phyloP scores from a whole-genome alignment of 225 moss, liverwort and hornwort genomes.

The Bryum argenteum region DNA sequence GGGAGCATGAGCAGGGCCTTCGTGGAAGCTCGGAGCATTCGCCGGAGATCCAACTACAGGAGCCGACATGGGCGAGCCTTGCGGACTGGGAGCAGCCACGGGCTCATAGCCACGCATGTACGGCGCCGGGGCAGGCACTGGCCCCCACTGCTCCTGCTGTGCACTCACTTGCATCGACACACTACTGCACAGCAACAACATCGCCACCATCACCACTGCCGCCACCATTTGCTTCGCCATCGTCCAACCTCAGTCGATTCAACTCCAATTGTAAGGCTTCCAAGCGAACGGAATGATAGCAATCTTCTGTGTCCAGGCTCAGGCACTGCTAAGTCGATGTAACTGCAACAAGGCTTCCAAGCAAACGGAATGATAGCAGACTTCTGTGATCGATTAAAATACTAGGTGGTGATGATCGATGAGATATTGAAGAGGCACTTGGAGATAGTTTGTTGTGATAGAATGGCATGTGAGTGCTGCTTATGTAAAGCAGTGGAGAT shows the following conservation, averaged over 20 bases:
- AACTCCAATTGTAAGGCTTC: too few species aligned
- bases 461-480: too few species aligned
- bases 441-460: too few species aligned
- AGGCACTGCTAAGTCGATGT: too few species aligned
- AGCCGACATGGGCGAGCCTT: background rate
- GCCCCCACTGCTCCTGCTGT: background rate
- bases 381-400: too few species aligned
- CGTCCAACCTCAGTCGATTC: background rate
- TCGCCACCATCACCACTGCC: slow-evolving; percentile 7
- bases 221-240: slow-evolving; percentile 30
- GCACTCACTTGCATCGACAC: slow-evolving; percentile 25
- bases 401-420: too few species aligned
- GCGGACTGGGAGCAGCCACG: slow-evolving; percentile 7
- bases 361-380: too few species aligned
- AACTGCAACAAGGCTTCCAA: too few species aligned
- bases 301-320: too few species aligned
- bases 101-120: slow-evolving; percentile 36
- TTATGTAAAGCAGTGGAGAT: too few species aligned
- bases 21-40: background rate
- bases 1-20: slow-evolving; percentile 15
- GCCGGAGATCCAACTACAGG: slow-evolving; percentile 7
- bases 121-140: slow-evolving; percentile 31
- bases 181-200: slow-evolving; percentile 12
- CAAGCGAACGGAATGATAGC: too few species aligned
- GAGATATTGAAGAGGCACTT: too few species aligned